These are phyloP conservation scores for Coprinopsis sp. DNA, from an alignment of 768 basidiomycete genomes.

Conservation along the genomic window DNA sequence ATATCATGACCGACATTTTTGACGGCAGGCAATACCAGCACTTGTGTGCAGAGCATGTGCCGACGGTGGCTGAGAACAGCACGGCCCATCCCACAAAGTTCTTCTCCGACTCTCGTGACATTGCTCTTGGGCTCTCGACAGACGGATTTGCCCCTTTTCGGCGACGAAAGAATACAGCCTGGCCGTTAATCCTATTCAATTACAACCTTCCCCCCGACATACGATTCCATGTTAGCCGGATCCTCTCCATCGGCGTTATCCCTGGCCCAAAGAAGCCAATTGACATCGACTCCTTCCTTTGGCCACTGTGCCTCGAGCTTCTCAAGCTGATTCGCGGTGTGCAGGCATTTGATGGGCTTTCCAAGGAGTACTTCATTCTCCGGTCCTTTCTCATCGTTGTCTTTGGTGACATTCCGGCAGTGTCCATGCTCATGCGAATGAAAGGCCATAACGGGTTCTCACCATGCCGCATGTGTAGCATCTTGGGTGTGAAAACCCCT, in stretches of 20 bases:
- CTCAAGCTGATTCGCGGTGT: conserved; percentile 31
- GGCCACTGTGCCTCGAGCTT: conserved; percentile 30
- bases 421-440: conserved; percentile 24
- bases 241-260: conserved; percentile 31
- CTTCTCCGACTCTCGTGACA: conserved; percentile 35
- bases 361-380: conserved; percentile 8
- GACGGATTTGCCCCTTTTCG: conserved; percentile 41
- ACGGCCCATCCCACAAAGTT: conserved; percentile 18
- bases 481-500: conserved; percentile 19
- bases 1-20: conserved; percentile 28
- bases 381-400: conserved; percentile 16
- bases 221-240: conserved; percentile 22
- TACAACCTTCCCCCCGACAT: conserved; percentile 36
- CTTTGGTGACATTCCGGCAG: conserved; percentile 21
- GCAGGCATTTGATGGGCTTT: conserved; percentile 19
- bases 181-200: conserved; percentile 39
- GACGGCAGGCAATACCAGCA: conserved; percentile 29
- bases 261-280: conserved; percentile 28
- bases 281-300: conserved; percentile 10
- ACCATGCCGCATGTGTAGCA: conserved; percentile 32
- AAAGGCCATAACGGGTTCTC: conserved; percentile 39
- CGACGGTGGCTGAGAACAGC: conserved; percentile 13
- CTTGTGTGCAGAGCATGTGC: conserved; percentile 19
- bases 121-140: conserved; percentile 37
- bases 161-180: conserved; percentile 26